A percentile compares a stretch with the other conserved stretches of the same genome.
Evolutionary conservation across 2,329 filamentous ascomycete genomes (phyloP).

Genomic region (Trichoderma atrobrunneum): DNA sequence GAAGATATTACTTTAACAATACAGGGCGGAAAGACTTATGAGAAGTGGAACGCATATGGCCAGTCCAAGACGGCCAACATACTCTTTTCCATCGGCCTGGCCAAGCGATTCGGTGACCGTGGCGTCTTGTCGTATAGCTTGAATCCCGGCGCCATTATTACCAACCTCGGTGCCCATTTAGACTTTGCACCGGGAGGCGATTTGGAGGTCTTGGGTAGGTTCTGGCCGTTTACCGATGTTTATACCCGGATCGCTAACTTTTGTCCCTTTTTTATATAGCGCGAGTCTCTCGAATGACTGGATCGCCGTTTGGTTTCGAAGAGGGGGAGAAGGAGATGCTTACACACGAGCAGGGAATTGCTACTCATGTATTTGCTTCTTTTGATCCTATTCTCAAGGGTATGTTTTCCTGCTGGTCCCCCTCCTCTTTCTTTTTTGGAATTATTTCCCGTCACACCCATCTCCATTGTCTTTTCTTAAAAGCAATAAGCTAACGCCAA

Average conservation of each 20-base stretch:
- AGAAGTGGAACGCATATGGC: constrained; percentile 36
- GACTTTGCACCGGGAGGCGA: constrained; percentile 24
- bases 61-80: constrained; percentile 41
- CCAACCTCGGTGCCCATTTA: constrained; percentile 26
- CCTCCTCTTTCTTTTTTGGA: neutral
- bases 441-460: neutral
- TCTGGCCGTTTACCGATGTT: neutral
- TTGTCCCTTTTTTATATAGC: neutral
- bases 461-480: neutral
- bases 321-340: constrained; percentile 23
- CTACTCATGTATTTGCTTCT: constrained; percentile 37
- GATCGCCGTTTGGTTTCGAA: neutral
- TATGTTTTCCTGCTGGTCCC: constrained; percentile 10
- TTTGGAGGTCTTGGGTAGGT: constrained; percentile 23
- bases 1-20: neutral
- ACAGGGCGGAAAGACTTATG: constrained; percentile 31
- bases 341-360: constrained; percentile 30
- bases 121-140: constrained; percentile 35
- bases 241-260: neutral
- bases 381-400: constrained; percentile 36
- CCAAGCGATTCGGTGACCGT: constrained; percentile 31
- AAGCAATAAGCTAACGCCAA: neutral
- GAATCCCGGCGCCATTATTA: constrained; percentile 34
- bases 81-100: constrained; percentile 32
- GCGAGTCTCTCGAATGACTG: constrained; percentile 21